Base-by-base conservation (phyloP, 2,329 filamentous ascomycete genomes). In the Colletotrichum tofieldiae region DNA sequence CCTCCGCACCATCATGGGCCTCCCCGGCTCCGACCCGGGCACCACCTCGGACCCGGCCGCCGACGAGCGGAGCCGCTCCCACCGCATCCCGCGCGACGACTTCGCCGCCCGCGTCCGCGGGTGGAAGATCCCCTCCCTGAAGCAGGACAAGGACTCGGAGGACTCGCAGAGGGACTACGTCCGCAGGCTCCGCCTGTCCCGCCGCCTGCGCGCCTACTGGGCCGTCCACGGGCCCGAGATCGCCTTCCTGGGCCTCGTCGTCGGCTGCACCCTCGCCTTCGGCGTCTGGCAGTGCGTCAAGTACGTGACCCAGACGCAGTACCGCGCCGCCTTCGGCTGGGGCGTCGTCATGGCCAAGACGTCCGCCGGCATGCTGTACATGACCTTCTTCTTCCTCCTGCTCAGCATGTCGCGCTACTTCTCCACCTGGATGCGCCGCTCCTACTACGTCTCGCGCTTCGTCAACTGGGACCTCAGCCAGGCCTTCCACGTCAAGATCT, bases 401-500 rank as follows among this genome's bases (percentile, higher is more conserved):
- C 79, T 90, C 6, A 89, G 86, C 75, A 90, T 90, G 88, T 89
- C 86, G 18, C 81, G 88, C 37, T 89, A 87, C 79, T 83, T 89
- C 26, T 85, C 88, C 2, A 90, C 88, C 0, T 85, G 84, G 65
- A 77, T 89, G 49, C 83, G 88, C 20, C 80, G 84, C n/a, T 87
- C 83, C 14, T 87, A 87, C 73, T 81, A 83, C 65, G 79, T 90
- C 70, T 88, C 86, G 2, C 82, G 86, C 0, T 87, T 90, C 77
- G 81, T 90, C 78, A 89, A 90, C 73, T 89, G 87, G 86, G 88
- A 90, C 71, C 77, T 88, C 1, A 86, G 84, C 1, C 88, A 89
- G 72, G 81, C 82, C 0, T 90, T 91, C 55, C 88, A 91, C 66
- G 85, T 90, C 67, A 85, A 84, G 63, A 88, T 90, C 74, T 87